Evolutionary conservation across 768 basidiomycete genomes (phyloP), one percentile per base, ranked within the genome.

Genomic region (Leccinum subgranulosum): DNA sequence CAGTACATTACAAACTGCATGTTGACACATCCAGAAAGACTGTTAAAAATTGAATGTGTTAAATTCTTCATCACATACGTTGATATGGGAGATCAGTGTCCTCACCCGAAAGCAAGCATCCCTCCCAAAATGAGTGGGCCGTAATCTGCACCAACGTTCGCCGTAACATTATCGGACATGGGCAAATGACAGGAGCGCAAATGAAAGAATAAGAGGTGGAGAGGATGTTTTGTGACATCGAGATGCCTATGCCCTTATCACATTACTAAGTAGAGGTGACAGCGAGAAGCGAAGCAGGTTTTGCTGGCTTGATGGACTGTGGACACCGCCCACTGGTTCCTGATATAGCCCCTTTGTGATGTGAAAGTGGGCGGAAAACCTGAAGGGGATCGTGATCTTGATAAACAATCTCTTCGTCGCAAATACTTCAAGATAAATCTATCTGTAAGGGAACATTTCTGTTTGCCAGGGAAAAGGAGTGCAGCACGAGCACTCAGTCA

Each of bases 1-100:
- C 47, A 69, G 36, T 67, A 69, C 43, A 63, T 28, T 19, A 67
- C 39, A 36, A 63, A 67, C 58, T 68, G 67, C 59, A 69, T 59
- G 31, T 55, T 63, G 33, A 67, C 57, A 25, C 68, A 69, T 55
- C 67, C 67, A 2, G 67, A 68, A 34, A 68, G 58, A 46, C 68
- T 68, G 48, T 15, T 11, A 27, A 36, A 19, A 34, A 31, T 48
- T 12, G 12, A n/a, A 15, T 43, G 21, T 9, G 47, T 53, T 56
- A 19, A 36, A 41, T 25, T 9, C 29, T 11, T 2, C 6, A 25
- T 4, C 17, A 34, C 10, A 6, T 48, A 7, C 0, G 15, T 7
- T 12, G 8, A 46, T 41, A 19, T 28, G n/a, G 12, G 25, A 28
- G 28, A 10, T 6, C 8, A 36, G 2, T 1, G 31, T 23, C 19